Conservation (phyloP, 106 monocot species). For the Dendrobium officinale region DNA sequence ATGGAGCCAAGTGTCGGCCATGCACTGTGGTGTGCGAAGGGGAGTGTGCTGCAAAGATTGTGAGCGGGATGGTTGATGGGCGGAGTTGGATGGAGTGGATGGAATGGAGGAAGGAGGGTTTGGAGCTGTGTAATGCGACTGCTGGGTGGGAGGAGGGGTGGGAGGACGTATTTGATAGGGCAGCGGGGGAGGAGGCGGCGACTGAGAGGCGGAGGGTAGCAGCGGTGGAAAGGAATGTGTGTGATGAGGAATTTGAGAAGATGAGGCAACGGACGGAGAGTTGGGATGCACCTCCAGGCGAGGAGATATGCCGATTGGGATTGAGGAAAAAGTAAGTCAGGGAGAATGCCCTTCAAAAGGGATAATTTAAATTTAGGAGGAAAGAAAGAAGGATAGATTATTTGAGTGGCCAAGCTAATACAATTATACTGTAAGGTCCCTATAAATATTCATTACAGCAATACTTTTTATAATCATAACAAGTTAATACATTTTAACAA, state of each 20-base stretch:
- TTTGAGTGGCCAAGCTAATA: too few species aligned
- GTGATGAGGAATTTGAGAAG: slow-evolving; percentile 26
- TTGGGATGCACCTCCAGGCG: slow-evolving; percentile 53
- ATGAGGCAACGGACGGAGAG: slow-evolving; percentile 23
- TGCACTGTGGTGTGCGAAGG: slow-evolving; percentile 49
- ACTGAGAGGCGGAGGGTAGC: slow-evolving; percentile 20
- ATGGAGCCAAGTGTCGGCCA: slow-evolving; percentile 89
- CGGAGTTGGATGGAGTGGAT: slow-evolving; percentile 76
- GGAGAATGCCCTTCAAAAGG: too few species aligned
- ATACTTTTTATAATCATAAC: too few species aligned
- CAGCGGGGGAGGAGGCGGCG: slow-evolving; percentile 42
- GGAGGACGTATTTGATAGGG: slow-evolving; percentile 52
- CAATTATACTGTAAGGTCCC: too few species aligned
- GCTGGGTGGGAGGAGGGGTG: slow-evolving; percentile 52
- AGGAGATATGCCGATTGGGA: slow-evolving; percentile 41
- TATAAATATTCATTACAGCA: too few species aligned
- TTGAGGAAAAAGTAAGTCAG: not conserved
- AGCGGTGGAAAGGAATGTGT: slow-evolving; percentile 17
- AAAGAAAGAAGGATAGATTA: too few species aligned
- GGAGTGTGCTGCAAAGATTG: slow-evolving; percentile 22
- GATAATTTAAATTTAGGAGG: too few species aligned
- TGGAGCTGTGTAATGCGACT: slow-evolving; percentile 62
- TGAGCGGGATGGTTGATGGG: not conserved
- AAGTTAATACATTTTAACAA: too few species aligned
- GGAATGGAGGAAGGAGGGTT: slow-evolving; percentile 21